Evolutionary conservation across 345 rosid species (phyloP).

Genomic region (Draba incana): DNA sequence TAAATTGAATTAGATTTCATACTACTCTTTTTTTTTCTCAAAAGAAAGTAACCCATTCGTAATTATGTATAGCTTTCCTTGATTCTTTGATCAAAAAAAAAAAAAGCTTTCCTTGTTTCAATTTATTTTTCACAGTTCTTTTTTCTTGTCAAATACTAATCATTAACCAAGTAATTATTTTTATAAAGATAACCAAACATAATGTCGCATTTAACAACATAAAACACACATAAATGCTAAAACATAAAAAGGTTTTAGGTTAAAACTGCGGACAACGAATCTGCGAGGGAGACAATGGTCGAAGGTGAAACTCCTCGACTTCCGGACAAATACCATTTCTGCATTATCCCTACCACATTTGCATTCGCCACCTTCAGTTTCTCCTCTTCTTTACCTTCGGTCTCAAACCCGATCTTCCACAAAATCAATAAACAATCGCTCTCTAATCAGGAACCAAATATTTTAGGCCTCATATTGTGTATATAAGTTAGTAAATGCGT

Average conservation of each 20-base stretch:
- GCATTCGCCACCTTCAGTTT: constrained; percentile 66
- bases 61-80: no score
- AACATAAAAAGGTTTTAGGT: constrained; percentile 27
- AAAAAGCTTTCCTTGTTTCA: no score
- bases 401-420: constrained; percentile 56
- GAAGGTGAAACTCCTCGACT: constrained; percentile 72
- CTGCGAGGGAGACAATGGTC: constrained; percentile 65
- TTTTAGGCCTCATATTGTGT: neutral
- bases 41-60: no score
- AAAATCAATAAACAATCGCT: neutral
- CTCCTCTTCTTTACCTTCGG: constrained; percentile 70
- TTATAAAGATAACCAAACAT: constrained; percentile 11
- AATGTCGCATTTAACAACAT: constrained; percentile 19
- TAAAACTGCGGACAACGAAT: constrained; percentile 52
- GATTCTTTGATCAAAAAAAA: no score
- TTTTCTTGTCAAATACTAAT: no score
- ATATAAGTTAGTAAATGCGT: neutral
- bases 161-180: neutral
- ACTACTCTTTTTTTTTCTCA: no score
- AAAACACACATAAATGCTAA: neutral
- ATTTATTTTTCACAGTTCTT: no score
- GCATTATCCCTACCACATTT: constrained; percentile 78
- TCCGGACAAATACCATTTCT: constrained; percentile 90
- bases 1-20: no score
- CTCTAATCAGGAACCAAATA: neutral